Evolutionary conservation across 2,329 filamentous ascomycete species (phyloP).

Genomic region (Colletotrichum kahawae): DNA sequence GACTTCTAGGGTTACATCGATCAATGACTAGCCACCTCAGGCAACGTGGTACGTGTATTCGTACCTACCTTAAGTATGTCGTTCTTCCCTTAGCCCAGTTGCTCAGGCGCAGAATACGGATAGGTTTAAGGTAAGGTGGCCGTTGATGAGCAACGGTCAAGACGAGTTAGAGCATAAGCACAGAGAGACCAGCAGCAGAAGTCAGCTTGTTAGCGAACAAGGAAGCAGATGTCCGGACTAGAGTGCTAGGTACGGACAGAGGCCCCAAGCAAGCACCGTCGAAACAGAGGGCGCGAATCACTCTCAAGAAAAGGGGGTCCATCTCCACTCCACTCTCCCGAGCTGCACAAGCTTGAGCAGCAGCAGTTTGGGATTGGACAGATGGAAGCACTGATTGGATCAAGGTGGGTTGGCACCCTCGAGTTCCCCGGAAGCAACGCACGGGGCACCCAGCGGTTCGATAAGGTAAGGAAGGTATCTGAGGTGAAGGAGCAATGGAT

Average conservation of each 20-base stretch:
- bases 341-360: constrained; percentile 3
- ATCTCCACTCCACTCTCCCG: constrained; percentile 18
- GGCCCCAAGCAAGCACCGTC: constrained; percentile 12
- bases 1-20: background rate
- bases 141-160: background rate
- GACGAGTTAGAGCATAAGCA: background rate
- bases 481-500: background rate
- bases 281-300: constrained; percentile 18
- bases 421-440: constrained; percentile 5
- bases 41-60: background rate
- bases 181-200: background rate
- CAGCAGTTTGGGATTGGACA: background rate
- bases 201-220: background rate
- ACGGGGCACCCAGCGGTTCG: background rate
- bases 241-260: background rate
- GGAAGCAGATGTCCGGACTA: constrained; percentile 11
- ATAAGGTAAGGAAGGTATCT: background rate
- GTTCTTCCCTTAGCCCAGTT: background rate
- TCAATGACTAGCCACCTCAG: background rate
- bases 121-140: background rate
- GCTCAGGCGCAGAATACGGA: background rate
- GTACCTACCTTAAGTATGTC: background rate
- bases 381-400: background rate
- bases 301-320: constrained; percentile 13
- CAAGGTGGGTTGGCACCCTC: background rate